These are phyloP conservation scores for Sanghuangporus baumii DNA, from an alignment of 1,284 basidiomycete genomes.

Conservation along the genomic window DNA sequence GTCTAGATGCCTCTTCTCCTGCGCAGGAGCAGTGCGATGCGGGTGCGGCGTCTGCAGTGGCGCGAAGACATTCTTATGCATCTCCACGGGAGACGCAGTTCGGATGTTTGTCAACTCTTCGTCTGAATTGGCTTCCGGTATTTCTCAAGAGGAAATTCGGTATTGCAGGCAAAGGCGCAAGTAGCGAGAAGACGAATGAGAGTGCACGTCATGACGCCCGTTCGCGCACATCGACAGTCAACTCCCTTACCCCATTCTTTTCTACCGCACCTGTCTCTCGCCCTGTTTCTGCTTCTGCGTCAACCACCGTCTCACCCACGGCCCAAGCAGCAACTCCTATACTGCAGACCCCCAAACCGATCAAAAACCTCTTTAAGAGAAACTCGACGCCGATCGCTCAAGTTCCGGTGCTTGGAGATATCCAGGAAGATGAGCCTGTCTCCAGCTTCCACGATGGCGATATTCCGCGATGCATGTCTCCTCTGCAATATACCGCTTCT, in stretches of 20 bases:
- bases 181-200: background rate
- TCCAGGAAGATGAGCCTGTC: background rate
- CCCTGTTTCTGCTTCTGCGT: background rate
- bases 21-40: background rate
- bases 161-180: background rate
- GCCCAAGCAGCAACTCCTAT: background rate
- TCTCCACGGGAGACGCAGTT: background rate
- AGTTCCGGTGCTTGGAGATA: background rate
- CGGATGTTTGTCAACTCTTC: background rate
- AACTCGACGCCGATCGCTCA: background rate
- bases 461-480: background rate
- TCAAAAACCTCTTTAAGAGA: background rate
- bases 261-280: background rate
- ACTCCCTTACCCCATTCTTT: background rate
- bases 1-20: background rate
- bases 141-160: background rate
- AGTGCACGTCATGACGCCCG: background rate
- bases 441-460: background rate
- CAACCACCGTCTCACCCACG: background rate
- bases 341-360: background rate
- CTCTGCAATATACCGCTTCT: background rate
- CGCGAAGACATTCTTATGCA: background rate
- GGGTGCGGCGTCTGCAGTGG: background rate
- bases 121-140: background rate
- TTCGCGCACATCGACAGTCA: background rate